Base-by-base conservation (phyloP, 352 stramenopile species). In the Pythium utonaiense region DNA sequence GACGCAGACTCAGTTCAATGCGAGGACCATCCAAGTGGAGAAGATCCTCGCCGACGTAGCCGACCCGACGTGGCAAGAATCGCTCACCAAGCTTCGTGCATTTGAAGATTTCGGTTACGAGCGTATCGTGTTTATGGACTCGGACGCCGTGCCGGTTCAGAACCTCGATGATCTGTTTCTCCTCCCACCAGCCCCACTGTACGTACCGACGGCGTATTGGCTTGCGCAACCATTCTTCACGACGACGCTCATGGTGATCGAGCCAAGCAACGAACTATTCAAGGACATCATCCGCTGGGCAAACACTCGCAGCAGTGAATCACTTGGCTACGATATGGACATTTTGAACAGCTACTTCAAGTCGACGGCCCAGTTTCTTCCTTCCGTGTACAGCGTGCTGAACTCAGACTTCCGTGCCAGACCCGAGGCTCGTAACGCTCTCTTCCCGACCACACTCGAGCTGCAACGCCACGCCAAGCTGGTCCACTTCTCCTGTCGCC, bases 141-240 rank as follows among this genome's bases (percentile, higher is more conserved):
- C 68, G 1, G 71, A 79, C 55, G 42, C 68, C 0, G 61, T 74
- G 13, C 58, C 64, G 16, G 56, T 77, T 36, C 53, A 63, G 22
- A 76, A 72, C 50, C 58, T 79, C 19, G 71, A 76, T 42, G 51
- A 79, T 40, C 33, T 74, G 13, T 74, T 74, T 38, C 6, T 56
- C 13, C 30, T 63, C 16, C 59, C 62, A 16, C 27, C 54, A 1
- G 64, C 50, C 4, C 58, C 53, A 5, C 25, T 75, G 17, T 69
- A 75, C 31, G 67, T 63, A 6, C 67, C 67, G 47, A 71, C 56
- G 1, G 67, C 67, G 16, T 71, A 75, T 55, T 75, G 63, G 67
- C 49, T 75, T 14, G 6, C 44, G 6, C 67, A 75, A 28, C 67
- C 67, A 7, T 75, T 75, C 40, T 75, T 75, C 38, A 41, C 67